phyloP scores from a whole-genome alignment of 306 rosid species.

The Cucurbita ficifolia region DNA sequence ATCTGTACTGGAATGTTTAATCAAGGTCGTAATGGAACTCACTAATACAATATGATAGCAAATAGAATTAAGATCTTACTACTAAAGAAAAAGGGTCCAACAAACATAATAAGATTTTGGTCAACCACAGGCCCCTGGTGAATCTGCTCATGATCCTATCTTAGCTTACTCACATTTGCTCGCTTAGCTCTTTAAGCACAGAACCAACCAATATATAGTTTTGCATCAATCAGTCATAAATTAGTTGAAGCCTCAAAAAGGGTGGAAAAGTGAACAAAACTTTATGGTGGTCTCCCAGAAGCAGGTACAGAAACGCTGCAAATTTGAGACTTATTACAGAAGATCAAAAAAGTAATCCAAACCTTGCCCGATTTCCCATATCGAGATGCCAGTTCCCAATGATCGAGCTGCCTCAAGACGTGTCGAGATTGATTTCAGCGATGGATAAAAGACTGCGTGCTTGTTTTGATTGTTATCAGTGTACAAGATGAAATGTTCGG shows the following conservation, averaged over 20 bases:
- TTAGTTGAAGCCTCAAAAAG: background rate
- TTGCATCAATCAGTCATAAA: too few relatives aligned
- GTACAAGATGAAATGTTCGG: conserved; percentile 69
- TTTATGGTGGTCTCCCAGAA: background rate
- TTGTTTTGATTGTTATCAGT: conserved; percentile 26
- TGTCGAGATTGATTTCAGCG: conserved; percentile 59
- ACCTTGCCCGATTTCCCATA: conserved; percentile 99
- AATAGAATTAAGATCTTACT: background rate
- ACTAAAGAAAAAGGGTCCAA: background rate
- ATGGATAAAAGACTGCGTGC: conserved; percentile 82
- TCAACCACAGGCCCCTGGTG: too few relatives aligned
- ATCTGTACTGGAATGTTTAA: background rate
- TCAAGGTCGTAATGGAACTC: background rate
- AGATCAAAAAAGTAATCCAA: conserved; percentile 82
- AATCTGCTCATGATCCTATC: background rate
- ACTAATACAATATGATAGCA: background rate
- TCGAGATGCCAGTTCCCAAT: conserved; percentile 82
- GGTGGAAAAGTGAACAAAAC: background rate
- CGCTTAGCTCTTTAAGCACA: too few relatives aligned
- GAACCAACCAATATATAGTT: too few relatives aligned
- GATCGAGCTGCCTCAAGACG: conserved; percentile 73
- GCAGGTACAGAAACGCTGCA: background rate
- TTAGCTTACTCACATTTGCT: too few relatives aligned
- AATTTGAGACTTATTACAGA: conserved; percentile 15
- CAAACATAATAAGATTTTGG: background rate